These are phyloP conservation scores for Wickerhamiella alocasiicola DNA, from an alignment of 805 yeast genomes.

Conservation along the genomic window DNA sequence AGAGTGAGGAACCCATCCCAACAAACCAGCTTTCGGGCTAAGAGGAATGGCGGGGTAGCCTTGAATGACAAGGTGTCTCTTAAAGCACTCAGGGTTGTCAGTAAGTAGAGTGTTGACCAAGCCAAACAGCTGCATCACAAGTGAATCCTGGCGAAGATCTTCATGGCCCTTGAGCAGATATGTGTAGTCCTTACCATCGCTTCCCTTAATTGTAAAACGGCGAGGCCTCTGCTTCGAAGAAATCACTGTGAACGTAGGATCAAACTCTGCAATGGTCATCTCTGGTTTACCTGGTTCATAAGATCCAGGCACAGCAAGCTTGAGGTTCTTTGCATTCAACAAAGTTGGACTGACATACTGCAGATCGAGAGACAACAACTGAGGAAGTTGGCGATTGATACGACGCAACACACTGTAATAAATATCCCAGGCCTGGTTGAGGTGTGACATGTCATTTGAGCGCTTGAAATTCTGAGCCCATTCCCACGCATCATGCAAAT, in stretches of 20 bases:
- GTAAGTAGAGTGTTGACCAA: slow-evolving; percentile 79
- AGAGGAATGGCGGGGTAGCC: slow-evolving; percentile 87
- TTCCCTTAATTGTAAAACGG: slow-evolving; percentile 63
- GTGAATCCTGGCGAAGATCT: slow-evolving; percentile 91
- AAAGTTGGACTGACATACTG: slow-evolving; percentile 91
- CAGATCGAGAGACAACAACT: slow-evolving; percentile 69
- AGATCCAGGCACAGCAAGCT: slow-evolving; percentile 88
- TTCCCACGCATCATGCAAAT: slow-evolving; percentile 80
- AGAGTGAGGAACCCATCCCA: slow-evolving; percentile 96
- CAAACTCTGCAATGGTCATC: slow-evolving; percentile 60
- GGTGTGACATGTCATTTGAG: slow-evolving; percentile 72
- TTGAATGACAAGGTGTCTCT: slow-evolving; percentile 86
- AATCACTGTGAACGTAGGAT: slow-evolving; percentile 72
- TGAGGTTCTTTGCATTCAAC: slow-evolving; percentile 62
- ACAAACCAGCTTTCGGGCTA: slow-evolving; percentile 90
- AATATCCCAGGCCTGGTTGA: slow-evolving; percentile 97
- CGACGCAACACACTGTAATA: slow-evolving; percentile 88
- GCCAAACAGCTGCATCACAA: slow-evolving; percentile 96
- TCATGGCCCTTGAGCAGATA: slow-evolving; percentile 88
- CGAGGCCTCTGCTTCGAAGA: slow-evolving; percentile 96
- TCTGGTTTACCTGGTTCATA: slow-evolving; percentile 76
- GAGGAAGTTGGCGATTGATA: slow-evolving; percentile 79
- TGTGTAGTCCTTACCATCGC: slow-evolving; percentile 83
- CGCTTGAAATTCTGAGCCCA: slow-evolving; percentile 82
- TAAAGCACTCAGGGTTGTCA: slow-evolving; percentile 91